phyloP scores from a whole-genome alignment of 169 alveolate species.

The Plasmodium gonderi region DNA sequence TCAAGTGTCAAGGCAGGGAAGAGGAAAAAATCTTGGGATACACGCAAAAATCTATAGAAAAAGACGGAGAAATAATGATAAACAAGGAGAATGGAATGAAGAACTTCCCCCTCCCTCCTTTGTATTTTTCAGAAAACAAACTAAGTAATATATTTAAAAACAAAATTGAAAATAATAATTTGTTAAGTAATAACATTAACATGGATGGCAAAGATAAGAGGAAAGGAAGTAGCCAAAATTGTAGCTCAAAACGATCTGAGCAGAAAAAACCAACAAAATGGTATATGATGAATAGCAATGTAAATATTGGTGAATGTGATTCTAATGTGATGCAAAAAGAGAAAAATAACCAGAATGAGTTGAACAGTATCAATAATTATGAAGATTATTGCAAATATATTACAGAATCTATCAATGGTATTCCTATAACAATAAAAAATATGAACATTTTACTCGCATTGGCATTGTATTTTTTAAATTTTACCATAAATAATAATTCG shows the following conservation, averaged over 20 bases:
- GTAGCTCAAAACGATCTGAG: not conserved
- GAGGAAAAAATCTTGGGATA: too few relatives aligned
- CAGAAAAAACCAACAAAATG: not conserved
- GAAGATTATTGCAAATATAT: slow-evolving; percentile 56
- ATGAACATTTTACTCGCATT: slow-evolving; percentile 42
- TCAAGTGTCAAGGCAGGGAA: too few relatives aligned
- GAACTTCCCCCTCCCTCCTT: not conserved
- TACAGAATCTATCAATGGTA: slow-evolving; percentile 13
- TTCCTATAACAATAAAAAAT: slow-evolving; percentile 53
- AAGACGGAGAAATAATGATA: not conserved
- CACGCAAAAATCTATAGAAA: not conserved
- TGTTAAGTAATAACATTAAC: not conserved
- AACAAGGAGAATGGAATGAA: not conserved
- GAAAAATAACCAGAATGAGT: not conserved
- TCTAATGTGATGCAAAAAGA: not conserved
- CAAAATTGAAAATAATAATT: not conserved
- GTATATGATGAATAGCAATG: not conserved
- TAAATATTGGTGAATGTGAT: not conserved
- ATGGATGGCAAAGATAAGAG: not conserved
- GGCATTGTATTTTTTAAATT: slow-evolving; percentile 41
- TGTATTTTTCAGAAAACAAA: slow-evolving; percentile 32
- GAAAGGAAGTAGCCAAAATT: not conserved
- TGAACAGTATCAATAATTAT: slow-evolving; percentile 32
- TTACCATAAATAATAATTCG: slow-evolving; percentile 18
- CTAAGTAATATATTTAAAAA: slow-evolving; percentile 17